A percentile compares a stretch with the other conserved stretches of the same genome.
Conservation (phyloP, 306 rosid species). For the Ammopiptanthus mongolicus region DNA sequence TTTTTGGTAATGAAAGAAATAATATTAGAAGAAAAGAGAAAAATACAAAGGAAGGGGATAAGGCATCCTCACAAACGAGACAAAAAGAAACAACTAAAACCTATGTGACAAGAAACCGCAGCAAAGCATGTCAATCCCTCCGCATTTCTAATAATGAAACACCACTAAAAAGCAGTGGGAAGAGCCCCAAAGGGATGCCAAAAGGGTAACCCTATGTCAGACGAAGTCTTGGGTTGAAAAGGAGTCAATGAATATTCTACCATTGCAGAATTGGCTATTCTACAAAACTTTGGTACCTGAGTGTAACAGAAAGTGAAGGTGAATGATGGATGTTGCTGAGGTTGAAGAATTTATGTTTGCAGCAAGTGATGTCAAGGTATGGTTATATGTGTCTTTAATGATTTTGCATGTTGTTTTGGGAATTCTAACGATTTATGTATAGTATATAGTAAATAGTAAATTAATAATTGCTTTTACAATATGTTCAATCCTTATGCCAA, state of each 20-base stretch:
- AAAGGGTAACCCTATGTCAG: neutral
- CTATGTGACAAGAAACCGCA: too few species aligned
- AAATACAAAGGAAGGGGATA: too few species aligned
- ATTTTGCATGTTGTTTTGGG: slow-evolving; percentile 3
- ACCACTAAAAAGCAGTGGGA: too few species aligned
- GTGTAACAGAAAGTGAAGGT: slow-evolving; percentile 10
- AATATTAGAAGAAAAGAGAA: too few species aligned
- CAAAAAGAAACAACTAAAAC: too few species aligned
- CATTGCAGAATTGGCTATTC: too few species aligned
- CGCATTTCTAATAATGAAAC: too few species aligned
- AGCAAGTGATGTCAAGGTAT: slow-evolving; percentile 86
- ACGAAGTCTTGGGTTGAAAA: too few species aligned
- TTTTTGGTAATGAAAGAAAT: too few species aligned
- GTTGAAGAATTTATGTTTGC: slow-evolving; percentile 79
- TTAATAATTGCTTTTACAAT: neutral
- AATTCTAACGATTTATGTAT: neutral
- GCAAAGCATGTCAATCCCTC: too few species aligned
- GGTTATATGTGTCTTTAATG: neutral
- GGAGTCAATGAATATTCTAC: neutral
- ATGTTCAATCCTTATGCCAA: neutral
- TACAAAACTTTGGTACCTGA: slow-evolving; percentile 16
- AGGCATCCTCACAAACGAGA: too few species aligned
- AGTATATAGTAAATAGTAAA: neutral
- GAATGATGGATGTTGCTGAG: slow-evolving; percentile 66
- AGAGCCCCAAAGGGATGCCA: too few species aligned